Conservation (phyloP, 352 stramenopile species). For the Phytophthora sansomeana region DNA sequence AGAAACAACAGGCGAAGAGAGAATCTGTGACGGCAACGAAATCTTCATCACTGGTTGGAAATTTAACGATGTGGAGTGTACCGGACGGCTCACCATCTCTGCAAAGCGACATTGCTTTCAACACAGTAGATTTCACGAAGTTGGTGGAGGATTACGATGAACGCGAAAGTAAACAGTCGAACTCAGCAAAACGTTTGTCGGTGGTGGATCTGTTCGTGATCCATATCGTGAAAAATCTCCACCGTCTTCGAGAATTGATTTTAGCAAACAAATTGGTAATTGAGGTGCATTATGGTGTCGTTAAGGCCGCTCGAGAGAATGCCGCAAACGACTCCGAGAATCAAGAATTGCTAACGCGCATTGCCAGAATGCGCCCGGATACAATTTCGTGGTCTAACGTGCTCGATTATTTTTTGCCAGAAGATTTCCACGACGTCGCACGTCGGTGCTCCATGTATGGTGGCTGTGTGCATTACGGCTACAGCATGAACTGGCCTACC, state of each 20-base stretch:
- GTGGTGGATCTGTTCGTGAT: slow-evolving; percentile 39
- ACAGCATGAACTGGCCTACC: slow-evolving; percentile 38
- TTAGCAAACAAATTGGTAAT: slow-evolving; percentile 21
- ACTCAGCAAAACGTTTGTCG: slow-evolving; percentile 8
- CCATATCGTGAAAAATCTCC: slow-evolving; percentile 25
- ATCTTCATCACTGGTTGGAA: slow-evolving; percentile 17
- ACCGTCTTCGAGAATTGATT: slow-evolving; percentile 29
- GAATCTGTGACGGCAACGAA: neutral
- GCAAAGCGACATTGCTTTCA: slow-evolving; percentile 21
- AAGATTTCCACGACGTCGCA: slow-evolving; percentile 42
- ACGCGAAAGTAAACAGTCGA: slow-evolving; percentile 9
- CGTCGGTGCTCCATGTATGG: slow-evolving; percentile 28
- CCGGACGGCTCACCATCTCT: neutral
- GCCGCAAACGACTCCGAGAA: slow-evolving; percentile 5
- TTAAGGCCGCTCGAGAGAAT: slow-evolving; percentile 30
- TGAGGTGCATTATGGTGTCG: slow-evolving; percentile 28
- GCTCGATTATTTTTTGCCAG: slow-evolving; percentile 27
- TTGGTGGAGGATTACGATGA: slow-evolving; percentile 17
- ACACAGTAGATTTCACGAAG: slow-evolving; percentile 24
- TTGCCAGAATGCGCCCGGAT: slow-evolving; percentile 26
- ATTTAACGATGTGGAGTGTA: slow-evolving; percentile 27
- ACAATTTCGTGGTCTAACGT: slow-evolving; percentile 40
- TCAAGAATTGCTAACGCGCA: slow-evolving; percentile 18
- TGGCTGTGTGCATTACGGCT: slow-evolving; percentile 34
- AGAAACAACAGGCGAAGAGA: neutral